Conservation (phyloP, 2,329 filamentous ascomycete species). For the Ophiostoma montium region DNA sequence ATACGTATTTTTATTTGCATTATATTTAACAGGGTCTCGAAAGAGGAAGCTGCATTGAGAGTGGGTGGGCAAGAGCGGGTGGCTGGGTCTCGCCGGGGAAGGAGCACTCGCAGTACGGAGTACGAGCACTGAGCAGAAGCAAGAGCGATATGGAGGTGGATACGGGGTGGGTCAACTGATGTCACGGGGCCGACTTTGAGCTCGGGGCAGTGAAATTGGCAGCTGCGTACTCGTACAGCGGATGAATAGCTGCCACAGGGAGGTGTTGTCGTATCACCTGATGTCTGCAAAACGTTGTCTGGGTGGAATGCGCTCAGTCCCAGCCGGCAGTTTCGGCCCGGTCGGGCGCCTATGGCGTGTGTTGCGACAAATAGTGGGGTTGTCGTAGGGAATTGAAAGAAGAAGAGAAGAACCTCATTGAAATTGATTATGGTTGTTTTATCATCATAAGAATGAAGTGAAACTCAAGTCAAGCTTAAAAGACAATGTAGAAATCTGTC, state of each 20-base stretch:
- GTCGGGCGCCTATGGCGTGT: neutral
- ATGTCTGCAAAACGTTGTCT: no score
- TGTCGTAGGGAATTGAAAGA: no score
- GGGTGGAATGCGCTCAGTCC: no score
- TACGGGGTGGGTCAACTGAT: constrained; percentile 6
- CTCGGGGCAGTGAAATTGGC: neutral
- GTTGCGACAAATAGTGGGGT: neutral
- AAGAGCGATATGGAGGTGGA: neutral
- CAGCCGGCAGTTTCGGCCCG: neutral
- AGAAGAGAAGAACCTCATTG: no score
- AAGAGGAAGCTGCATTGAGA: neutral
- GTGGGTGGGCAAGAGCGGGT: constrained; percentile 1
- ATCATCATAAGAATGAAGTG: no score
- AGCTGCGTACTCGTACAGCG: neutral
- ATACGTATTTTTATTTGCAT: neutral
- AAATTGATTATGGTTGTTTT: no score
- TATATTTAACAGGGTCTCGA: neutral
- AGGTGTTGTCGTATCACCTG: no score
- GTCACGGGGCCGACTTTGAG: constrained; percentile 5
- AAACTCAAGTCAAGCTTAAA: neutral
- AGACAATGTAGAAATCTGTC: neutral
- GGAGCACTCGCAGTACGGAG: constrained; percentile 1
- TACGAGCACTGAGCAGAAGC: neutral
- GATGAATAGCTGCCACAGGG: no score
- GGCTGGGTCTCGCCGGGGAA: constrained; percentile 4